Percentiles rank a stretch among this genome's conserved stretches.
phyloP scores from a whole-genome alignment of 2,329 filamentous ascomycete genomes.

The Metarhizium anisopliae region DNA sequence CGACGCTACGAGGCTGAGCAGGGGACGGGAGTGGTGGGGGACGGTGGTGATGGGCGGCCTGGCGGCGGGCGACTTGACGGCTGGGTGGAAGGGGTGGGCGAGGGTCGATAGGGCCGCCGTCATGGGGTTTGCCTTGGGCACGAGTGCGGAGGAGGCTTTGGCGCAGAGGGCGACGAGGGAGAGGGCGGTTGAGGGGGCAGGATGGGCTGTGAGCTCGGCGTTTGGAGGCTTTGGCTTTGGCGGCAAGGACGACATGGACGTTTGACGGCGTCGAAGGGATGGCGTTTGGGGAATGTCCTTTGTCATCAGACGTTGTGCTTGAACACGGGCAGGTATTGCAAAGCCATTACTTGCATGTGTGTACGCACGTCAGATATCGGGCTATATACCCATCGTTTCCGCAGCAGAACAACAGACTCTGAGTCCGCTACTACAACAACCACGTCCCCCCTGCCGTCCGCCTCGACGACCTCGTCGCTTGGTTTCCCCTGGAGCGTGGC shows the following conservation, averaged over 20 bases:
- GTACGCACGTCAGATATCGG: no score
- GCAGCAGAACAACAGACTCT: no score
- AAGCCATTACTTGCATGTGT: no score
- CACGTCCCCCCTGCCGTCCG: no score
- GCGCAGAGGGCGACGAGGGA: constrained; percentile 29
- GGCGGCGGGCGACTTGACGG: constrained; percentile 22
- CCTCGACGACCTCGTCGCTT: no score
- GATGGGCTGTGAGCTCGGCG: constrained; percentile 37
- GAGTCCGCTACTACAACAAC: no score
- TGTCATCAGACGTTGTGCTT: no score
- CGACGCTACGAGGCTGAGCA: constrained; percentile 27
- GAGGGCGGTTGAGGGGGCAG: constrained; percentile 29
- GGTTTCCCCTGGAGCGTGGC: no score
- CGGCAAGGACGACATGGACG: constrained; percentile 2
- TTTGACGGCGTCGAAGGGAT: background rate
- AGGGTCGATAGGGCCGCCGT: constrained; percentile 36
- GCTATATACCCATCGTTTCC: no score
- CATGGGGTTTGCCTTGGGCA: constrained; percentile 26
- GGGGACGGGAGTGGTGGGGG: constrained; percentile 47
- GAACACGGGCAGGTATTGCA: no score
- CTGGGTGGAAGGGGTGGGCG: constrained; percentile 41
- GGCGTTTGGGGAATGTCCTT: no score
- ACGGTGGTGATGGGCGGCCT: constrained; percentile 41
- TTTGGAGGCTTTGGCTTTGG: constrained; percentile 42
- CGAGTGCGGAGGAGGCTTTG: constrained; percentile 37